Conservation (phyloP, 164 flowering plant species). For the Vitis amurensis region DNA sequence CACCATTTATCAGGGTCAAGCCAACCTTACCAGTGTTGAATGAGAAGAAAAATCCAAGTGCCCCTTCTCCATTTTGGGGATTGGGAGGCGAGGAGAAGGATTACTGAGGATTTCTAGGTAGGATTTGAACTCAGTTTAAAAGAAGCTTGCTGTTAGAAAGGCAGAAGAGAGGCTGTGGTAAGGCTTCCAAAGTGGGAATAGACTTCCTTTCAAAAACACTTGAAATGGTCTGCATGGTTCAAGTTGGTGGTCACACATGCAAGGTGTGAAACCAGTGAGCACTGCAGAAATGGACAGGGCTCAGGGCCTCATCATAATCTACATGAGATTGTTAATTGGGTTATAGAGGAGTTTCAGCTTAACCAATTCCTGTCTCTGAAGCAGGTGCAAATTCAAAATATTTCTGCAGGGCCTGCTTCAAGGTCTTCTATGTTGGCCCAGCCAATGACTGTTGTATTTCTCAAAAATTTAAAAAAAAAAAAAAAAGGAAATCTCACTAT, state of each 20-base stretch:
- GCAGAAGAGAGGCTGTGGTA: slow-evolving; percentile 60
- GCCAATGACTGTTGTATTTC: slow-evolving; percentile 17
- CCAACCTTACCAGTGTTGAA: slow-evolving; percentile 18
- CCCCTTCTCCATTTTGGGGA: slow-evolving; percentile 24
- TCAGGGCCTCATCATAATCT: slow-evolving; percentile 23
- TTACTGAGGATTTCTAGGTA: slow-evolving; percentile 75
- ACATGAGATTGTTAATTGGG: slow-evolving; percentile 48
- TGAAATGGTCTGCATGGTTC: slow-evolving; percentile 45
- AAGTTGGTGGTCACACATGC: slow-evolving; percentile 41
- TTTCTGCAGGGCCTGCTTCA: slow-evolving; percentile 62
- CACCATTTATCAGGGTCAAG: slow-evolving; percentile 28
- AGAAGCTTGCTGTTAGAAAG: slow-evolving; percentile 62
- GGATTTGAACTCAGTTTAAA: slow-evolving; percentile 54
- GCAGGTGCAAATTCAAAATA: slow-evolving; percentile 63
- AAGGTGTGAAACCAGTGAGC: slow-evolving; percentile 34
- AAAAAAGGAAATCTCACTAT: too few species aligned
- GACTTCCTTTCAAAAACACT: slow-evolving; percentile 34
- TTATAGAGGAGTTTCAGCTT: slow-evolving; percentile 39
- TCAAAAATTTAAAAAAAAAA: too few species aligned
- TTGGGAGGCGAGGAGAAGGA: slow-evolving; percentile 34
- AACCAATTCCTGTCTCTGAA: slow-evolving; percentile 52
- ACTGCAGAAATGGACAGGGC: slow-evolving; percentile 36
- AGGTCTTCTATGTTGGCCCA: slow-evolving; percentile 38
- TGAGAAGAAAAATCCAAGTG: slow-evolving; percentile 46
- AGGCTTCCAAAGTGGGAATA: slow-evolving; percentile 37